Evolutionary conservation across 2,329 filamentous ascomycete species (phyloP).

Genomic region (Fusarium illudens): DNA sequence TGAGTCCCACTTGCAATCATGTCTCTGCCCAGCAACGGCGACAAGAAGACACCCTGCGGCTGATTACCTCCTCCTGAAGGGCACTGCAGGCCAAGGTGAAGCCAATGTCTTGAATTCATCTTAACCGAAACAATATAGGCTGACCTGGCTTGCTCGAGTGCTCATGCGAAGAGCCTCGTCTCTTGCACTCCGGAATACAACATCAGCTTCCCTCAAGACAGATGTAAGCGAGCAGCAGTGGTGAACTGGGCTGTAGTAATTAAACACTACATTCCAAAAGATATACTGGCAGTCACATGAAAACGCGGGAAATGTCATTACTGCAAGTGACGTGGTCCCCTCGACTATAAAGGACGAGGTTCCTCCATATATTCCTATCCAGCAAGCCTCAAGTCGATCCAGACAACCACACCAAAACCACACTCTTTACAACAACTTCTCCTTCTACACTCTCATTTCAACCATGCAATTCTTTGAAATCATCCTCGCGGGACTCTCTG

Average conservation of each 20-base stretch:
- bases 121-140: not conserved
- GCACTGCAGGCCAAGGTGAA: no score
- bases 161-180: not conserved
- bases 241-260: not conserved
- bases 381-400: not conserved
- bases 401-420: not conserved
- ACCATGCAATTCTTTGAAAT: not conserved
- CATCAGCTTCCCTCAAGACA: not conserved
- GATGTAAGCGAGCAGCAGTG: not conserved
- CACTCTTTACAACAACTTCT: not conserved
- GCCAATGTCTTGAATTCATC: not conserved
- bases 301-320: no score
- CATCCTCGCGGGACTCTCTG: not conserved
- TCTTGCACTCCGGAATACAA: not conserved
- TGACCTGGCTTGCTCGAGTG: accelerated
- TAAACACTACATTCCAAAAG: not conserved
- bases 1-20: not conserved
- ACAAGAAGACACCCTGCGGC: not conserved
- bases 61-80: not conserved
- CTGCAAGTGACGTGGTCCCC: no score
- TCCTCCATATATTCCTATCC: not conserved
- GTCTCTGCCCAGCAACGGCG: not conserved
- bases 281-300: not conserved
- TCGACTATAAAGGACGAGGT: not conserved
- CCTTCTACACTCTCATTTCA: not conserved